Evolutionary conservation across 2,329 filamentous ascomycete genomes (phyloP).

Genomic region (Exophiala xenobiotica): DNA sequence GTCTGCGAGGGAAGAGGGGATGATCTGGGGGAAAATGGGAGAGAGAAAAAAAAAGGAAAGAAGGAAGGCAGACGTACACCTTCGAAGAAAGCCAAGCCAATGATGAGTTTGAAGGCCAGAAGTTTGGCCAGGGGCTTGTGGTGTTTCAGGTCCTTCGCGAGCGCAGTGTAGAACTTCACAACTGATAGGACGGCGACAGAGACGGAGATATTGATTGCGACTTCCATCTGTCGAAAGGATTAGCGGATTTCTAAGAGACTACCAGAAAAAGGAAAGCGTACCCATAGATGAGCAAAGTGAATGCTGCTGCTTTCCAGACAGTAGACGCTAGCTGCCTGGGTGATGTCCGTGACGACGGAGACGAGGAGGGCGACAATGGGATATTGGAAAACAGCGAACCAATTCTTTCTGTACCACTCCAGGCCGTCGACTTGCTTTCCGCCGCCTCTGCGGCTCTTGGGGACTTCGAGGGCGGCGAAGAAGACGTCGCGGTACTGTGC

Average conservation of each 20-base stretch:
- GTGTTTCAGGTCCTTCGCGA: slow-evolving; percentile 32
- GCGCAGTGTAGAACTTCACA: slow-evolving; percentile 32
- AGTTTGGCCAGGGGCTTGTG: slow-evolving; percentile 37
- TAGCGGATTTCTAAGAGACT: background rate
- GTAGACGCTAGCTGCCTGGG: slow-evolving; percentile 34
- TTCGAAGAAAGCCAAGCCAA: slow-evolving; percentile 35
- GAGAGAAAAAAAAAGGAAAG: background rate
- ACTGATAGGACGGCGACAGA: slow-evolving; percentile 30
- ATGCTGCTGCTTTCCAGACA: slow-evolving; percentile 35
- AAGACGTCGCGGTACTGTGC: slow-evolving; percentile 38
- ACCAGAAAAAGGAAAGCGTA: slow-evolving; percentile 17
- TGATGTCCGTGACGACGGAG: slow-evolving; percentile 35
- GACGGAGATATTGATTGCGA: slow-evolving; percentile 29
- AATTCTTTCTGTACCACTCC: slow-evolving; percentile 34
- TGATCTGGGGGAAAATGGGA: too few species aligned
- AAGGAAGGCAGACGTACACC: slow-evolving; percentile 26
- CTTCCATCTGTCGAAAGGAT: slow-evolving; percentile 3
- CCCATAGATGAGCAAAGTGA: slow-evolving; percentile 42
- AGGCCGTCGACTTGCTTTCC: slow-evolving; percentile 32
- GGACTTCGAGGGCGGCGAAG: slow-evolving; percentile 36
- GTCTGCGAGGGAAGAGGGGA: too few species aligned
- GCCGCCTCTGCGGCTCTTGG: slow-evolving; percentile 31
- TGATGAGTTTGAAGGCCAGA: slow-evolving; percentile 38
- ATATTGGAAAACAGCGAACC: slow-evolving; percentile 44
- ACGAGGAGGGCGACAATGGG: slow-evolving; percentile 33